Evolutionary conservation across 75 land plant genomes (phyloP).

Genomic region (Cunninghamia lanceolata): DNA sequence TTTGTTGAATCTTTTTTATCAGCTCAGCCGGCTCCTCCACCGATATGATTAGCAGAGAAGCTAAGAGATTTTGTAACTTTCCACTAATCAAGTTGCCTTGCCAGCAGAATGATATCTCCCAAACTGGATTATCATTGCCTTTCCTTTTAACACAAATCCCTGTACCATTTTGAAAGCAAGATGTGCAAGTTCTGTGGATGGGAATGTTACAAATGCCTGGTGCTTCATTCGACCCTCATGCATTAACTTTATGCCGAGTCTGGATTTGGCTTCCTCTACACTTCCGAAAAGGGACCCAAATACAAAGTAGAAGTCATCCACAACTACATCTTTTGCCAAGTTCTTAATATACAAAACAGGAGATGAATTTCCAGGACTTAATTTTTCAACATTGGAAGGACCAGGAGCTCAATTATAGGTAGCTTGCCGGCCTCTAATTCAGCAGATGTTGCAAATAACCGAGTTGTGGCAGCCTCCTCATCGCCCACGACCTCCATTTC

Average conservation of each 20-base stretch:
- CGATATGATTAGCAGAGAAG: background rate
- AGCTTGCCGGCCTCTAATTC: conserved; percentile 72
- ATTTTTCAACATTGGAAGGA: conserved; percentile 93
- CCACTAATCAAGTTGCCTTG: conserved; percentile 9
- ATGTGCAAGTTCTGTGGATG: conserved; percentile 80
- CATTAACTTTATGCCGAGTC: conserved; percentile 78
- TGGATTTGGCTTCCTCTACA: conserved; percentile 55
- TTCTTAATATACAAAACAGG: conserved; percentile 91
- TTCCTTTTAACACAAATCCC: conserved; percentile 92
- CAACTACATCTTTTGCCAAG: conserved; percentile 81
- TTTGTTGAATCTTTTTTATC: background rate
- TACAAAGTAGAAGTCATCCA: conserved; percentile 77
- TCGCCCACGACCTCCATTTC: conserved; percentile 25
- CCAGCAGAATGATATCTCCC: conserved; percentile 62
- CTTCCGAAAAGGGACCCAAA: conserved; percentile 84
- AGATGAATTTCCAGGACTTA: conserved; percentile 78
- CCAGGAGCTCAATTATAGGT: conserved; percentile 72
- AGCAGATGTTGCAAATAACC: conserved; percentile 51
- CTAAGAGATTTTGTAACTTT: background rate
- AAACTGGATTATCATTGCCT: conserved; percentile 94
- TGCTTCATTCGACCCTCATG: conserved; percentile 80
- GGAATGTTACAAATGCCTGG: conserved; percentile 95
- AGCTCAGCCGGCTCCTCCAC: background rate
- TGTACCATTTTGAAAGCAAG: conserved; percentile 77
- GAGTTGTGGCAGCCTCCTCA: conserved; percentile 19